These are phyloP conservation scores for Lasiosphaeris hirsuta DNA, from an alignment of 495 filamentous ascomycete genomes.

Conservation along the genomic window DNA sequence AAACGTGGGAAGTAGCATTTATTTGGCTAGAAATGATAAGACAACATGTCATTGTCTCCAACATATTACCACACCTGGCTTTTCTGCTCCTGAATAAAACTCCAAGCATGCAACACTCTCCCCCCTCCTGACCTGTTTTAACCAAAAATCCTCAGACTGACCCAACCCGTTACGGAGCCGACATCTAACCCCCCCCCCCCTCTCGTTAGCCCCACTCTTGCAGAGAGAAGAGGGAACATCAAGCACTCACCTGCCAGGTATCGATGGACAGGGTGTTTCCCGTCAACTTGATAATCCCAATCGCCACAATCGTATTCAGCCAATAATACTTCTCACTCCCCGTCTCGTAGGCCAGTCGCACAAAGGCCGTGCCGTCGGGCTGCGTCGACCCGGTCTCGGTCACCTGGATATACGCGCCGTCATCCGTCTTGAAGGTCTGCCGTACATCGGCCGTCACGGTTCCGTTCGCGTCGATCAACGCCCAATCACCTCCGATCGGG, in stretches of 20 bases:
- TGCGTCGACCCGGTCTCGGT: slow-evolving; percentile 15
- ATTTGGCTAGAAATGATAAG: no score
- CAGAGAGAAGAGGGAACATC: no score
- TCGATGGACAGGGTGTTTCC: slow-evolving; percentile 8
- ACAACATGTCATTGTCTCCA: neutral
- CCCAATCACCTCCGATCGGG: slow-evolving; percentile 22
- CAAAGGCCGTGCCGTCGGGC: slow-evolving; percentile 8
- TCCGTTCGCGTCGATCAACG: slow-evolving; percentile 13
- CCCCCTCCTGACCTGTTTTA: no score
- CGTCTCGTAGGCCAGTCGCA: slow-evolving; percentile 12
- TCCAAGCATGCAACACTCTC: no score
- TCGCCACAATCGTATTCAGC: slow-evolving; percentile 14
- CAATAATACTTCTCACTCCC: slow-evolving; percentile 18
- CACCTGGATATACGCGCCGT: slow-evolving; percentile 15
- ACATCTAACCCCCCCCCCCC: no score
- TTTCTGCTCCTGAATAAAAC: no score
- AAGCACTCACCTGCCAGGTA: slow-evolving; percentile 9
- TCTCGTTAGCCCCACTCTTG: no score
- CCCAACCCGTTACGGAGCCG: no score
- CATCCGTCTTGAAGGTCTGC: slow-evolving; percentile 19
- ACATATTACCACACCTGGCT: no score
- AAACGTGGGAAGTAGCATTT: no score
- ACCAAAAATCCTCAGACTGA: no score
- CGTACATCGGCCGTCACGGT: slow-evolving; percentile 18
- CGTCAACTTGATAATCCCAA: slow-evolving; percentile 7